These are phyloP conservation scores for Phytopythium ostracodes DNA, from an alignment of 352 stramenopile species.

Conservation along the genomic window DNA sequence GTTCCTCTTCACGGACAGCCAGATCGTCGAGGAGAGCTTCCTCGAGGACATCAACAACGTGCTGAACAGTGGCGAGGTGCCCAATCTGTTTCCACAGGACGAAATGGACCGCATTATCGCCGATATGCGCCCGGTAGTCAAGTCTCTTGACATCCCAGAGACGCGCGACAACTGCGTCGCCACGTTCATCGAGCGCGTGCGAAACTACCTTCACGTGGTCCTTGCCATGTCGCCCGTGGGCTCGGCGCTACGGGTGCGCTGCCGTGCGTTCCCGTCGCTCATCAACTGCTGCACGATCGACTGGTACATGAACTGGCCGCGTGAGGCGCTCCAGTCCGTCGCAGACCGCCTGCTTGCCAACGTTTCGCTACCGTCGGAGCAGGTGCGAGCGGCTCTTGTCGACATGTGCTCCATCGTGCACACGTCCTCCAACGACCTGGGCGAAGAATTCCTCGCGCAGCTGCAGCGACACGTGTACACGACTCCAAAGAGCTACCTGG, in stretches of 20 bases:
- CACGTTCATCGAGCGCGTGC: constrained; percentile 89
- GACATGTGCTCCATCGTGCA: constrained; percentile 93
- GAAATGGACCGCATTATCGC: constrained; percentile 92
- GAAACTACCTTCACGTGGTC: constrained; percentile 93
- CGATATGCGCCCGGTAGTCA: constrained; percentile 91
- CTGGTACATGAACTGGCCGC: constrained; percentile 95
- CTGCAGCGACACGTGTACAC: constrained; percentile 92
- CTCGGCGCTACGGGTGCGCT: constrained; percentile 89
- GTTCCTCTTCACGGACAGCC: constrained; percentile 95
- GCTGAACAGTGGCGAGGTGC: constrained; percentile 96
- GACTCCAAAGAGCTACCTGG: constrained; percentile 96
- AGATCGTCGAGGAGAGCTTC: constrained; percentile 94
- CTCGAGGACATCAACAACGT: constrained; percentile 97
- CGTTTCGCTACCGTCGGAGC: constrained; percentile 71
- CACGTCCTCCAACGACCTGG: constrained; percentile 87
- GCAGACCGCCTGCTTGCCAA: constrained; percentile 84
- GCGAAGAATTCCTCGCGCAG: constrained; percentile 87
- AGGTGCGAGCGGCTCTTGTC: constrained; percentile 73
- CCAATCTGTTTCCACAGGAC: constrained; percentile 91
- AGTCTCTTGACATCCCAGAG: constrained; percentile 84
- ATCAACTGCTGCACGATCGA: constrained; percentile 97
- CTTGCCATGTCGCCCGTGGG: constrained; percentile 94
- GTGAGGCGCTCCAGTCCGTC: constrained; percentile 89
- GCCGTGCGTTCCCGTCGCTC: constrained; percentile 91
- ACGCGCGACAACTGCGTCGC: constrained; percentile 90